These are phyloP conservation scores for Vinca major DNA, from an alignment of 305 asterid genomes.

Conservation along the genomic window DNA sequence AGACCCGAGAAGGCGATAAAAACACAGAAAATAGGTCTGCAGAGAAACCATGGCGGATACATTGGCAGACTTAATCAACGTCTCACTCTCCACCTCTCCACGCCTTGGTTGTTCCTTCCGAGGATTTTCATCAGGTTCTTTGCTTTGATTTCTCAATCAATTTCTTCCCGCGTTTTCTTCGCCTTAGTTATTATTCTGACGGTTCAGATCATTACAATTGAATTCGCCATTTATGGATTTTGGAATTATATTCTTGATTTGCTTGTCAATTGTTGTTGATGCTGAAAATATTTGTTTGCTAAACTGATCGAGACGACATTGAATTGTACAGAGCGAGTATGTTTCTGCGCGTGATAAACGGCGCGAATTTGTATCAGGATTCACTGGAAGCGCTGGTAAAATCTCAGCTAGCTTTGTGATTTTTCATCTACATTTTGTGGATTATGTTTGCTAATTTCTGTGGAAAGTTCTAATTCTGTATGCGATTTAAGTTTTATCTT, in stretches of 20 bases:
- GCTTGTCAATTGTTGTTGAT: neutral
- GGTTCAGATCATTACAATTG: neutral
- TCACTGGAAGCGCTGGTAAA: conserved; percentile 86
- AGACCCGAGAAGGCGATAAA: too few relatives aligned
- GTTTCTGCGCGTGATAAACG: conserved; percentile 84
- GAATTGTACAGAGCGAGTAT: conserved; percentile 65
- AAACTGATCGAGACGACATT: neutral
- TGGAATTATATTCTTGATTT: neutral
- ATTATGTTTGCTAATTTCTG: neutral
- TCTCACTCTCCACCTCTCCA: conserved; percentile 78
- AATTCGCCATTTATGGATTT: neutral
- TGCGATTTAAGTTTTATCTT: neutral
- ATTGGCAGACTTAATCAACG: too few relatives aligned
- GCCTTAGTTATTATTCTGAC: neutral
- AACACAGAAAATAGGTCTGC: too few relatives aligned
- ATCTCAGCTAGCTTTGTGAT: neutral
- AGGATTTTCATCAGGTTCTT: conserved; percentile 82
- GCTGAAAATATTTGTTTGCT: neutral
- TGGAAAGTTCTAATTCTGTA: neutral
- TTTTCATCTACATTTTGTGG: neutral
- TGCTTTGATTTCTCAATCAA: conserved; percentile 1
- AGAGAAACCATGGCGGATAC: conserved; percentile 73
- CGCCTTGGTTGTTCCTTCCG: conserved; percentile 82
- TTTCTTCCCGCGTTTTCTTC: too few relatives aligned
- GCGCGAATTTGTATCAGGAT: conserved; percentile 80